Evolutionary conservation across 495 filamentous ascomycete species (phyloP).

Genomic region (Aspergillus biplanus): DNA sequence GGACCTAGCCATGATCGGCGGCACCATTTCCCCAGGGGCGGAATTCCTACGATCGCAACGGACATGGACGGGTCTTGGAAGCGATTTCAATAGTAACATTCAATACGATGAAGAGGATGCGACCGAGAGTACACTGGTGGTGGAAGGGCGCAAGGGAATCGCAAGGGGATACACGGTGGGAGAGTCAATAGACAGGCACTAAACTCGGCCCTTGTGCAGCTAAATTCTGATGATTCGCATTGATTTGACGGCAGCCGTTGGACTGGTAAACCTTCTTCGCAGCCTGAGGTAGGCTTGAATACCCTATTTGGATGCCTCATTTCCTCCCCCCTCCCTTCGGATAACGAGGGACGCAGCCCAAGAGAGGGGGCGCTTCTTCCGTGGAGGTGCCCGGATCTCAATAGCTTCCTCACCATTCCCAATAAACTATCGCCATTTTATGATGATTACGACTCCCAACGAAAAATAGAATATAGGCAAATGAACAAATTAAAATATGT

Average conservation of each 20-base stretch:
- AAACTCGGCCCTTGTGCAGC: constrained; percentile 20
- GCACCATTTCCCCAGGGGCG: constrained; percentile 84
- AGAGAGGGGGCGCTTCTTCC: neutral
- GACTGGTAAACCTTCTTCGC: constrained; percentile 9
- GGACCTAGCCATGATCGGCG: constrained; percentile 76
- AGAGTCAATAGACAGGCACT: constrained; percentile 47
- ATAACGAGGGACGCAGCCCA: neutral
- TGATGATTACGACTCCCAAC: neutral
- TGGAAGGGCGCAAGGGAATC: constrained; percentile 86
- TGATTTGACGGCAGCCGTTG: constrained; percentile 7
- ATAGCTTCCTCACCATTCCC: neutral
- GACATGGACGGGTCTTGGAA: constrained; percentile 91
- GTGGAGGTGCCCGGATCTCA: neutral
- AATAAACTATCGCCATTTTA: neutral
- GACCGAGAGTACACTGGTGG: constrained; percentile 57
- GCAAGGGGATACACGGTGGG: constrained; percentile 89
- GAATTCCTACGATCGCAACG: constrained; percentile 81
- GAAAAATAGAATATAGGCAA: neutral
- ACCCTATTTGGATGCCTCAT: constrained; percentile 9
- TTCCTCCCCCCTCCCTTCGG: neutral
- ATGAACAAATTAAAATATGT: neutral
- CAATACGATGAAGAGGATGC: constrained; percentile 61
- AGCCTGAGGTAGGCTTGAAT: constrained; percentile 2
- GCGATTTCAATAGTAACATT: constrained; percentile 67
- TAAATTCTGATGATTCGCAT: constrained; percentile 6